Evolutionary conservation across 805 yeast species (phyloP), one percentile per base, ranked within the genome.

Genomic region (Starmerella apicola): DNA sequence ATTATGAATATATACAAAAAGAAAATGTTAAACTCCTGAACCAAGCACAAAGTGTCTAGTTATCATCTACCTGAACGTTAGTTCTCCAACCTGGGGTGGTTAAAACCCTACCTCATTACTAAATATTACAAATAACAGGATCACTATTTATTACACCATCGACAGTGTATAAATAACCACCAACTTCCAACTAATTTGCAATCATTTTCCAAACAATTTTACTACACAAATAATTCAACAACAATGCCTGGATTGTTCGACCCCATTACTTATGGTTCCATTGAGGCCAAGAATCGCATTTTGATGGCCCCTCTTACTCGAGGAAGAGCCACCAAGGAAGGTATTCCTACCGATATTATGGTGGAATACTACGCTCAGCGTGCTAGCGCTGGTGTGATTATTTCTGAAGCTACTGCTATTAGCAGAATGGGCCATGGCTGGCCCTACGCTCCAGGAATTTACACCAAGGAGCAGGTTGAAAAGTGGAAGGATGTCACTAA

Each of bases 321-420:
- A 44, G 27, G 47, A 29, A 60, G 77, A 43, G 46, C 44, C 28
- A 49, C 56, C 3, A 37, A 22, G 10, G 32, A 50, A 29, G 58
- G 55, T 41, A 61, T 63, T 23, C 71, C 77, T 10, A 43, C 59
- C 65, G 9, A 72, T 68, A 60, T 68, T 40, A 60, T 65, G 41
- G 55, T 55, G 15, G 60, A 66, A 40, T 76, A 77, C 57, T 78
- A 78, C 53, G 62, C 52, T 22, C 72, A 74, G 50, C 65, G 81
- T 43, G 68, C 83, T 0, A 50, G 58, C 37, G 58, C 61, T 39
- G 48, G 62, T 39, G 56, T 78, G 45, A 41, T 76, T 16, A 65
- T 73, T 48, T 58, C 74, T 7, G 84, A 78, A 54, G 81, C 73
- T 7, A 67, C 78, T 1, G 63, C 63, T 44, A 64, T 67, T 10